phyloP scores from a whole-genome alignment of 192 early-diverging fungal genomes.

The Backusella sp. region DNA sequence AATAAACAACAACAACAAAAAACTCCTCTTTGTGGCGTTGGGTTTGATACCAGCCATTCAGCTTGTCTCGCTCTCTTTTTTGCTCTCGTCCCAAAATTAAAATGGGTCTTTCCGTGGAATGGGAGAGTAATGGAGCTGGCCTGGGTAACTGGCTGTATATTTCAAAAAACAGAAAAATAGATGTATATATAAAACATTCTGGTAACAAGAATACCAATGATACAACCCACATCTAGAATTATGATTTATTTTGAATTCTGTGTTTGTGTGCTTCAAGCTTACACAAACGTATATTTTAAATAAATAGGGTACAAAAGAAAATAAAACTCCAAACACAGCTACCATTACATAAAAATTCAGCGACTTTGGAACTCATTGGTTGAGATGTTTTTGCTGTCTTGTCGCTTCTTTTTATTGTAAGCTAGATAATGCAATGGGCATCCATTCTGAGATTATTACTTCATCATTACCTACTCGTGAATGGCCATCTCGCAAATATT shows the following conservation, averaged over 20 bases:
- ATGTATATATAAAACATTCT: not conserved
- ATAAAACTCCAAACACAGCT: not conserved
- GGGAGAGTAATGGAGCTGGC: not conserved
- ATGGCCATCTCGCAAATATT: no score
- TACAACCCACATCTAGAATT: not conserved
- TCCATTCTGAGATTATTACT: not conserved
- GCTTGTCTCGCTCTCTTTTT: not conserved
- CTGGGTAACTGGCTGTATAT: not conserved
- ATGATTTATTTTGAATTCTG: not conserved
- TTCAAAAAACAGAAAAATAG: not conserved
- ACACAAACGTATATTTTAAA: not conserved
- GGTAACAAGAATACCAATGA: not conserved
- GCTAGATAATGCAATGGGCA: not conserved
- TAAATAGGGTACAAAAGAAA: not conserved
- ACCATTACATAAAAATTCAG: not conserved
- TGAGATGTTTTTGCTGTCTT: not conserved
- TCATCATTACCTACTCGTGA: not conserved
- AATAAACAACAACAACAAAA: not conserved
- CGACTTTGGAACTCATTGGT: no score
- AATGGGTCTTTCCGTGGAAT: not conserved
- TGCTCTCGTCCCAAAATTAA: not conserved
- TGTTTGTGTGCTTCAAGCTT: not conserved
- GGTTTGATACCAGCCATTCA: not conserved
- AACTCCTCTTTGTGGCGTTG: not conserved
- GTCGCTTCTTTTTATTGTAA: not conserved